These are phyloP conservation scores for Aphanomyces euteiches DNA, from an alignment of 352 stramenopile species.

Conservation along the genomic window DNA sequence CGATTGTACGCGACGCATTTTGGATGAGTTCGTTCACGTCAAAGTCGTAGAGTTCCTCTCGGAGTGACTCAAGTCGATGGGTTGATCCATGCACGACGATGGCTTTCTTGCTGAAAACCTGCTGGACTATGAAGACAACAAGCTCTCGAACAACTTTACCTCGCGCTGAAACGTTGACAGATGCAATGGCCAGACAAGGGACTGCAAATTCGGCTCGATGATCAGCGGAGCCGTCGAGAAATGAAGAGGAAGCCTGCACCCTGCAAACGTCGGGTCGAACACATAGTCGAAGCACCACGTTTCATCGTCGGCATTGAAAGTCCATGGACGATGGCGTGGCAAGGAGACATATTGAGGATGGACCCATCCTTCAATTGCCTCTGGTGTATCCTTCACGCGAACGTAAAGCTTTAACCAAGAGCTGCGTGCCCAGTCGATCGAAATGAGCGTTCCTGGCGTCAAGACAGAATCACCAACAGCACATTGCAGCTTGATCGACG, in stretches of 20 bases:
- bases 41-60: constrained; percentile 6
- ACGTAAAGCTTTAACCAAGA: constrained; percentile 12
- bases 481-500: not conserved
- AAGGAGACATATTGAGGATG: constrained; percentile 16
- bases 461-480: not conserved
- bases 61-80: constrained; percentile 11
- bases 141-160: not conserved
- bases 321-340: not conserved
- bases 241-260: constrained; percentile 8
- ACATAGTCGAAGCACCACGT: constrained; percentile 15
- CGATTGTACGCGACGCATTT: constrained; percentile 17
- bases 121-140: not conserved
- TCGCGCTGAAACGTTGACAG: constrained; percentile 11
- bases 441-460: constrained; percentile 1
- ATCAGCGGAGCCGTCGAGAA: constrained; percentile 15
- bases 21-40: constrained; percentile 11
- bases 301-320: not conserved
- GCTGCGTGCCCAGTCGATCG: constrained; percentile 18
- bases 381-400: not conserved
- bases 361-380: not conserved
- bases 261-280: constrained; percentile 15
- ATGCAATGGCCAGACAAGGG: constrained; percentile 10
- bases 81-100: constrained; percentile 15
- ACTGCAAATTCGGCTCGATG: constrained; percentile 14
- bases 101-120: constrained; percentile 8